Evolutionary conservation across 768 basidiomycete genomes (phyloP), one percentile per base, ranked within the genome.

Genomic region (Leccinum aurantiacum): DNA sequence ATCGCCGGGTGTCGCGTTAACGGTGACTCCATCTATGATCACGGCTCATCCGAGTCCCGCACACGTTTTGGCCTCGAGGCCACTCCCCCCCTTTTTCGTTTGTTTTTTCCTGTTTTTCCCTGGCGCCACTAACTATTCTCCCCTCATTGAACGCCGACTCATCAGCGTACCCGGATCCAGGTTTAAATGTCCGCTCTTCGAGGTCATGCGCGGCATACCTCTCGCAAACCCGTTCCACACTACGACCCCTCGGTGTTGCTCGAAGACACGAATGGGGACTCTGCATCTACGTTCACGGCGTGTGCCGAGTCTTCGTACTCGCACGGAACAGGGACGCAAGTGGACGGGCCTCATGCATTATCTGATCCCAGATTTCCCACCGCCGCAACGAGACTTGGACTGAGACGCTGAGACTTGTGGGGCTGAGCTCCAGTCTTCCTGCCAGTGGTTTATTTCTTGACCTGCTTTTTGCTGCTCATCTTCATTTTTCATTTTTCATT

Each of bases 341-440:
- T 31, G 10, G 41, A 52, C 56, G 62, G 55, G 77, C 48, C 77
- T 77, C 25, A 63, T 86, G 60, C 84, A 85, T 69, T 85, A 83
- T 74, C 67, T 86, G 59, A 85, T 86, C 46, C 84, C 84, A 8
- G 84, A 86, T 65, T 77, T 84, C 78, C 84, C 84, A 17, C 70
- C 67, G 19, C 71, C 71, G 11, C 67, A 63, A 64, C 66, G 52
- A 58, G 71, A 76, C 31, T 71, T 60, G 71, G 44, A 60, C 13
- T 48, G 47, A 48, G 38, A 41, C 38, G 38, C 8, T 41, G 17
- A 41, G 38, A 15, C 37, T 4, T 41, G 8, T 50, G 13, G 25
- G 48, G 53, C 57, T 33, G 46, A 46, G 24, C 60, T 41, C 38
- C 17, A 6, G 37, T 48, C 24, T 41, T 35, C 14, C 25, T 29